These are phyloP conservation scores for Rhynchospora breviuscula DNA, from an alignment of 176 grass and related monocot species.

Conservation along the genomic window DNA sequence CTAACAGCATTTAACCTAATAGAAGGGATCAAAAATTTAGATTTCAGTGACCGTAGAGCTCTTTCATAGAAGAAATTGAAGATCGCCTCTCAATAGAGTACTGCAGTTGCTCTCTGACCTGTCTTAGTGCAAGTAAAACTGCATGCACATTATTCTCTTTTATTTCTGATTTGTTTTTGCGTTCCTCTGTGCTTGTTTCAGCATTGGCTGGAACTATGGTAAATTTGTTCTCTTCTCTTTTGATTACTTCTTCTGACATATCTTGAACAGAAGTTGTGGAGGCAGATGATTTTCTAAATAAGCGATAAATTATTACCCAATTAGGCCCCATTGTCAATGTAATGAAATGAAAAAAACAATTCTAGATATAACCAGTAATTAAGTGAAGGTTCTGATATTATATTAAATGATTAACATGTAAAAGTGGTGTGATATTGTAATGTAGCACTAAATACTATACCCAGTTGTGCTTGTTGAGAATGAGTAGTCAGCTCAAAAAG, in stretches of 20 bases:
- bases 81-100: conserved; percentile 53
- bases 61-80: conserved; percentile 40
- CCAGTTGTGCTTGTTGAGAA: neutral
- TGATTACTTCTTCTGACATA: neutral
- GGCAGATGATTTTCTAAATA: neutral
- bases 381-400: neutral
- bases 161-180: neutral
- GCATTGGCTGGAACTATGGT: conserved; percentile 44
- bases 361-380: neutral
- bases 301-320: neutral
- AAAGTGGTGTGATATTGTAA: neutral
- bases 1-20: conserved; percentile 2
- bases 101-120: conserved; percentile 75
- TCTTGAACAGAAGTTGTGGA: neutral
- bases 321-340: neutral
- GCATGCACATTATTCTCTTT: conserved; percentile 50
- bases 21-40: neutral
- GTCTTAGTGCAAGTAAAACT: conserved; percentile 75
- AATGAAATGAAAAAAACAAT: neutral
- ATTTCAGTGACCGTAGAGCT: conserved; percentile 49
- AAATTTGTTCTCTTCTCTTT: conserved; percentile 19
- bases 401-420: neutral
- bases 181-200: neutral
- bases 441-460: neutral
- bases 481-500: neutral